Evolutionary conservation across 106 monocot genomes (phyloP), one percentile per base, ranked within the genome.

Genomic region (Dendrobium officinale): DNA sequence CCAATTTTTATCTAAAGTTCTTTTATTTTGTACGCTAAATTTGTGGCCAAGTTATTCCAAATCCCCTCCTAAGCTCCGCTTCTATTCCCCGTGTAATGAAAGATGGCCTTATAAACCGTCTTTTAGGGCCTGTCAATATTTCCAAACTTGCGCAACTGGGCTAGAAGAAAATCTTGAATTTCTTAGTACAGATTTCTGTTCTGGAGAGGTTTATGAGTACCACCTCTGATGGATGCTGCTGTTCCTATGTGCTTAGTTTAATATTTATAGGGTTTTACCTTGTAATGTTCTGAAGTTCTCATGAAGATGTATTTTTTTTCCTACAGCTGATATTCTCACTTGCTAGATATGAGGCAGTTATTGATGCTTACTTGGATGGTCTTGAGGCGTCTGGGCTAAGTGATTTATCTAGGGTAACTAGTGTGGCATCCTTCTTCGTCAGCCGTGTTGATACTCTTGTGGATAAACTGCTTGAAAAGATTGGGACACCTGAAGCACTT

Each of bases 391-490:
- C 90, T 42, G 89, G 92, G 33, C 85, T 94, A 40, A 89, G 81
- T 75, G 97, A 94, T 56, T 87, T 97, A 11, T 97, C 97, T 5
- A 87, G 82, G 84, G 76, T 97, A 77, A 92, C 92, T 37, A 94
- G 92, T 80, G 97, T 97, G 4, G 97, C 97, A 43, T 97, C 97
- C 81, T 97, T 97, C 89, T 97, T 94, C 79, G 94, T 97, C 42
- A 92, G 92, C 40, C 92, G 92, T 75, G 94, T 97, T 11, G 97
- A 97, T 67, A 87, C 89, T 18, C 89, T 94, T 24, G 67, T 97
- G 27, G 94, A 97, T 51, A 97, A 97, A 84, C 82, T 89, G 84
- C 94, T 97, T 20, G 97, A 94, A 85, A 91, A 87, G 37, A 94
- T 97, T 22, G 94, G 91, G 44, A 92, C 90, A 29, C 90, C 94